phyloP scores from a whole-genome alignment of 179 eudicot species.

The Patellifolia procumbens region DNA sequence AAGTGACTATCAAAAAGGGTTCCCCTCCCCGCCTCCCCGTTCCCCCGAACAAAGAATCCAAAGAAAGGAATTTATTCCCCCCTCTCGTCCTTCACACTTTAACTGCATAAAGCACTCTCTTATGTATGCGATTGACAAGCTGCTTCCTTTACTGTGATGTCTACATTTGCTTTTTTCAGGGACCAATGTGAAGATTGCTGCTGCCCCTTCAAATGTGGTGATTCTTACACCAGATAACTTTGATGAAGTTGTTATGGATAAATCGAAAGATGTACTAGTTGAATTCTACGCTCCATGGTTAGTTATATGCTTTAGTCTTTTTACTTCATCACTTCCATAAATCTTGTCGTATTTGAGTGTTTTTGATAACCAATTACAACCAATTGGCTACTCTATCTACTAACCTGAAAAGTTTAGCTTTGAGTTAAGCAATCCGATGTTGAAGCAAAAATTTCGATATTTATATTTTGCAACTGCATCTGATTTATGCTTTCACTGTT shows the following conservation, averaged over 20 bases:
- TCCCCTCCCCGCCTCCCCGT: background rate
- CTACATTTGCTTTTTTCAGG: constrained; percentile 43
- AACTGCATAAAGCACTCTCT: background rate
- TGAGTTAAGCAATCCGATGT: constrained; percentile 2
- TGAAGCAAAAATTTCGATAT: constrained; percentile 7
- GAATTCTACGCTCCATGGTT: constrained; percentile 99
- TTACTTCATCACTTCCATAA: background rate
- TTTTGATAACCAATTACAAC: background rate
- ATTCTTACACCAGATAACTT: constrained; percentile 76
- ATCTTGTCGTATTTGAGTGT: background rate
- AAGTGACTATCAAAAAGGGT: background rate
- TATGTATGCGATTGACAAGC: background rate
- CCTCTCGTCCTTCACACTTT: background rate
- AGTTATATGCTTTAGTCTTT: constrained; percentile 19
- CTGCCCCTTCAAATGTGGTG: constrained; percentile 76
- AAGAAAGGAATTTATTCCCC: too few species aligned
- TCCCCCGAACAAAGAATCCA: background rate
- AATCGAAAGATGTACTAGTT: constrained; percentile 80
- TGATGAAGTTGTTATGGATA: constrained; percentile 77
- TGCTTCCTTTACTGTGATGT: background rate
- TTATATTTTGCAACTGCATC: background rate
- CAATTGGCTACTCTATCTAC: background rate
- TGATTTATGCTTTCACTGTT: constrained; percentile 26
- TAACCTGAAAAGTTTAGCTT: background rate
- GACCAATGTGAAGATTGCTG: constrained; percentile 85